These are phyloP conservation scores for Aspergillus niger DNA, from an alignment of 2,329 filamentous ascomycete genomes.

Conservation along the genomic window DNA sequence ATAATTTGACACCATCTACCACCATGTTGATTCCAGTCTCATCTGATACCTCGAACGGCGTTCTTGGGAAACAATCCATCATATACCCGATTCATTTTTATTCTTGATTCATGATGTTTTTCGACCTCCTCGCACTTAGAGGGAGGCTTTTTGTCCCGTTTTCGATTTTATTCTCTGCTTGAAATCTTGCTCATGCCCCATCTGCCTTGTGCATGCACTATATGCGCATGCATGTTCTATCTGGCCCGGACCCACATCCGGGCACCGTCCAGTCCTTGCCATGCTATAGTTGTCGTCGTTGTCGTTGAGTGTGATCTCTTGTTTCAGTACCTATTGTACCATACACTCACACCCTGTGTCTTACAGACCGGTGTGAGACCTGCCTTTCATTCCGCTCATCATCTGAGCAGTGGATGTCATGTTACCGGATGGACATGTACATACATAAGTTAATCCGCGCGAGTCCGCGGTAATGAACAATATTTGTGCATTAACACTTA, in stretches of 20 bases:
- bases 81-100: conserved; percentile 39
- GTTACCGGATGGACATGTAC: conserved; percentile 26
- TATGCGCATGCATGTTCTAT: conserved; percentile 8
- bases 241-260: not conserved
- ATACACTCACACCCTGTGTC: conserved; percentile 11
- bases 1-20: conserved; percentile 14
- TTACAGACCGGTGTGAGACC: not conserved
- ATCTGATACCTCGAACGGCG: conserved; percentile 25
- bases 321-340: conserved; percentile 12
- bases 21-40: conserved; percentile 16
- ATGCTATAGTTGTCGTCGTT: conserved; percentile 11
- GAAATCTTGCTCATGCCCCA: conserved; percentile 2
- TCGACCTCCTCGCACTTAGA: conserved; percentile 13
- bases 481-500: conserved; percentile 10
- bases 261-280: conserved; percentile 5
- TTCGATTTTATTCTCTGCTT: not conserved
- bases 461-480: conserved; percentile 27
- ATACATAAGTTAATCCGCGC: conserved; percentile 30
- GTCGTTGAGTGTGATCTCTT: not conserved
- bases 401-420: conserved; percentile 16
- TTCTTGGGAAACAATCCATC: conserved; percentile 31
- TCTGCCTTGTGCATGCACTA: conserved; percentile 14
- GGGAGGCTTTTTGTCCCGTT: conserved; percentile 19
- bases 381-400: not conserved
- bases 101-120: conserved; percentile 27